Evolutionary conservation across 2,329 filamentous ascomycete genomes (phyloP).

Genomic region (Capronia epimyces): DNA sequence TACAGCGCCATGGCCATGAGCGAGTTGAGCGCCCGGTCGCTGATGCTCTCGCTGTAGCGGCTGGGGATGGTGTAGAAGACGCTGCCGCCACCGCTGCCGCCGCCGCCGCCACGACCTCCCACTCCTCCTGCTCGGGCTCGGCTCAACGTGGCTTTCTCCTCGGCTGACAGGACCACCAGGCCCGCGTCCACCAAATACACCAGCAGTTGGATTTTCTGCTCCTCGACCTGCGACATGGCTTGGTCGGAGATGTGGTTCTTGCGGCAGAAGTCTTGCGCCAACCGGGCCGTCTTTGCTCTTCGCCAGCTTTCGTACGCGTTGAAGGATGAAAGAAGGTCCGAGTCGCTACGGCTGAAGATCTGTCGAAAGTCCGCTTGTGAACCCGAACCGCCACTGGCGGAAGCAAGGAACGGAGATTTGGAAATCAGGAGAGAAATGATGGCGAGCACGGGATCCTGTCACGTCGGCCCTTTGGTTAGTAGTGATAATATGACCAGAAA

Average conservation of each 20-base stretch:
- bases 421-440: slow-evolving; percentile 89
- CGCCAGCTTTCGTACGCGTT: slow-evolving; percentile 92
- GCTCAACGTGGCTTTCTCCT: slow-evolving; percentile 14
- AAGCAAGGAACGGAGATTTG: slow-evolving; percentile 86
- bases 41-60: slow-evolving; percentile 68
- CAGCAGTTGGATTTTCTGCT: slow-evolving; percentile 86
- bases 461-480: neutral
- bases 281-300: slow-evolving; percentile 65
- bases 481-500: no score
- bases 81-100: slow-evolving; percentile 58
- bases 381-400: slow-evolving; percentile 67
- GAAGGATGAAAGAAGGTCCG: slow-evolving; percentile 86
- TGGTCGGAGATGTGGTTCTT: slow-evolving; percentile 92
- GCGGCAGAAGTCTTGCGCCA: slow-evolving; percentile 79
- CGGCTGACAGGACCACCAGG: slow-evolving; percentile 60
- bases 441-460: slow-evolving; percentile 72
- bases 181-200: slow-evolving; percentile 80
- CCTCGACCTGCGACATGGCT: slow-evolving; percentile 85
- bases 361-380: slow-evolving; percentile 58
- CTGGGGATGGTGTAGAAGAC: slow-evolving; percentile 80
- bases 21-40: slow-evolving; percentile 71
- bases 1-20: slow-evolving; percentile 95
- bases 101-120: slow-evolving; percentile 42
- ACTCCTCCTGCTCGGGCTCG: slow-evolving; percentile 7
- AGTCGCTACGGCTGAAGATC: slow-evolving; percentile 78